phyloP scores from a whole-genome alignment of 306 rosid species.

The Glycine soja region DNA sequence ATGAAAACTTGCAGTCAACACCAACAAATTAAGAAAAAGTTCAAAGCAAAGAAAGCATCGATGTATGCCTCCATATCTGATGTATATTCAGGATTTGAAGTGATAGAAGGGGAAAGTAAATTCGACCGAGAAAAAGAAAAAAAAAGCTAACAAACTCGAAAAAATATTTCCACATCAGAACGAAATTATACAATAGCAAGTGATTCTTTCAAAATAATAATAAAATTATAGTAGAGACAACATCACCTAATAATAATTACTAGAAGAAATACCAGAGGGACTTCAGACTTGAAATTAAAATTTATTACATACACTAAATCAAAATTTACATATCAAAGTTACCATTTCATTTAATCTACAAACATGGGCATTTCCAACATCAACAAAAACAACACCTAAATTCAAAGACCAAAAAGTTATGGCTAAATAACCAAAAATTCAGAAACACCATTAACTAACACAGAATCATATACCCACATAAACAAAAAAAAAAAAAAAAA shows the following conservation, averaged over 20 bases:
- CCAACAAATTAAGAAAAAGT: background rate
- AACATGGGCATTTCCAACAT: conserved; percentile 23
- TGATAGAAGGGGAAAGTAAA: background rate
- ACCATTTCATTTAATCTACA: conserved; percentile 1
- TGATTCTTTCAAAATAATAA: background rate
- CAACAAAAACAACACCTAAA: background rate
- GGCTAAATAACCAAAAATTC: background rate
- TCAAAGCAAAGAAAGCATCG: background rate
- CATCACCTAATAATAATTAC: conserved; percentile 21
- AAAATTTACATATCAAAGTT: conserved; percentile 1
- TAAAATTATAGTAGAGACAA: conserved; percentile 20
- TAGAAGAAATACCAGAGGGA: conserved; percentile 26
- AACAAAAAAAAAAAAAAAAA: background rate
- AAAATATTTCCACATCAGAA: background rate
- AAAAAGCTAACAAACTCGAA: background rate
- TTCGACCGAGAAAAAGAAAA: background rate
- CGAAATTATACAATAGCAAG: background rate
- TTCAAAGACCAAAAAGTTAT: background rate
- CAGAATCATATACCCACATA: conserved; percentile 43
- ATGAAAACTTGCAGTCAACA: conserved; percentile 8
- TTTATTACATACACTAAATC: background rate
- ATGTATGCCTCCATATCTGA: background rate
- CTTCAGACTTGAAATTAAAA: conserved; percentile 24
- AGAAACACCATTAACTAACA: conserved; percentile 21
- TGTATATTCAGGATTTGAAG: background rate